These are phyloP conservation scores for Zoysia japonica DNA, from an alignment of 176 grass and related monocot genomes.

Conservation along the genomic window DNA sequence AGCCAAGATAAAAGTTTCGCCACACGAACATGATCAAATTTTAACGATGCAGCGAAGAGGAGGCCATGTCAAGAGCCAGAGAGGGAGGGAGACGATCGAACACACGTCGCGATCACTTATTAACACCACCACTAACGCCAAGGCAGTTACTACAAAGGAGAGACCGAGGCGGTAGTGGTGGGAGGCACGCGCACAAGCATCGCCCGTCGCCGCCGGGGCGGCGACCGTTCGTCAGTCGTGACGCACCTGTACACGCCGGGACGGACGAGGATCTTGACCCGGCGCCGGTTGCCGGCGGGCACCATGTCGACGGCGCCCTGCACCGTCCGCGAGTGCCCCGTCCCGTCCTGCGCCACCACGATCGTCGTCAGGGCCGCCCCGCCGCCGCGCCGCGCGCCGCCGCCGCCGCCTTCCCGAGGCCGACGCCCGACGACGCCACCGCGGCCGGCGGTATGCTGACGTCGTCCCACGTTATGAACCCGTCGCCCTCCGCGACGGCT, in stretches of 20 bases:
- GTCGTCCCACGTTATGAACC: constrained; percentile 85
- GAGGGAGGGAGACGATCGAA: not conserved
- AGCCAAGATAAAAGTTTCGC: not conserved
- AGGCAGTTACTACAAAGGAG: constrained; percentile 22
- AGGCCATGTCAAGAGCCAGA: too few species aligned
- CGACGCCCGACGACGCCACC: not conserved
- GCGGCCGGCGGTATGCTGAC: constrained; percentile 32
- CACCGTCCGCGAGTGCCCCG: constrained; percentile 75
- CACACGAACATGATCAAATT: too few species aligned
- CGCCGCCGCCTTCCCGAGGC: not conserved
- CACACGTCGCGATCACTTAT: constrained; percentile 40
- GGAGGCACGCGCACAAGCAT: not conserved
- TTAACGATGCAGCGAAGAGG: too few species aligned
- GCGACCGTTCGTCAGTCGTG: not conserved
- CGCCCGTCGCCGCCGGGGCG: not conserved
- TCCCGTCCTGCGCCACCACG: constrained; percentile 72
- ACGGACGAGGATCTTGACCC: constrained; percentile 75
- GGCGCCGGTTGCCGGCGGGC: constrained; percentile 59
- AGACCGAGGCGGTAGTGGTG: not conserved
- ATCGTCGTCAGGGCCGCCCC: constrained; percentile 36
- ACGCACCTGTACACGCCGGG: constrained; percentile 80
- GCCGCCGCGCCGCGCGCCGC: not conserved
- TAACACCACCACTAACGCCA: constrained; percentile 34
- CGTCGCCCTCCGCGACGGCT: not conserved
- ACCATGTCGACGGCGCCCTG: constrained; percentile 94